Base-by-base conservation (phyloP, 306 rosid species). In the Dryas drummondii region DNA sequence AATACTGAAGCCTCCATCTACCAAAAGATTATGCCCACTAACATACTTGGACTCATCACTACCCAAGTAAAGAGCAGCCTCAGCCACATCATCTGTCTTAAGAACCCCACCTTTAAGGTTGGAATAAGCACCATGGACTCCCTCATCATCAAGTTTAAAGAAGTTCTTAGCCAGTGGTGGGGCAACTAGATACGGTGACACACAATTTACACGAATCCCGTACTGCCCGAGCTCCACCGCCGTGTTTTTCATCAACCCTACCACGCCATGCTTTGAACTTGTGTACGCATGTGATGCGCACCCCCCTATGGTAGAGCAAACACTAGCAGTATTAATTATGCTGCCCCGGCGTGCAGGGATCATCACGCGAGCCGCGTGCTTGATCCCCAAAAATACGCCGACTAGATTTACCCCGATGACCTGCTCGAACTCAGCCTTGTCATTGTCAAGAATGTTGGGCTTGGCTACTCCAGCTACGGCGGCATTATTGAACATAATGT, bases 401-500 rank as follows among this genome's bases (percentile, higher is more conserved):
- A 79, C 40, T 0, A 90, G 16, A 54, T 88, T 90, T 0, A 86
- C 79, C 0, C 54, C 58, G 0, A 84, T 9, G 8, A 90, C 88
- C 47, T 44, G 14, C 70, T 90, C 81, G 17, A 90, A 90, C 2
- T 77, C 82, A 0, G 68, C 74, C 42, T 48, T 62, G 8, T 66
- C 49, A 7, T 50, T 63, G 4, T 82, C 86, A 0, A 77, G 13
- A 9, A 90, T 84, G 81, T 9, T 66, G 42, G 63, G 59, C n/a
- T 82, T 75, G 17, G 32, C 55, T 4, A 0, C 16, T 0, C 49
- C 86, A 0, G 0, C 0, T 16, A 78, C 45, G 2, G 86, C 92
- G 0, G 92, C 91, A 4, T 90, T 90, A 71, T 86, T 90, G 52
- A 74, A 61, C 92, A 90, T 86, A 65, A 88, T 86, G 45, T 90